These are phyloP conservation scores for Beverwykella pulmonaria DNA, from an alignment of 495 filamentous ascomycete species.

Conservation along the genomic window DNA sequence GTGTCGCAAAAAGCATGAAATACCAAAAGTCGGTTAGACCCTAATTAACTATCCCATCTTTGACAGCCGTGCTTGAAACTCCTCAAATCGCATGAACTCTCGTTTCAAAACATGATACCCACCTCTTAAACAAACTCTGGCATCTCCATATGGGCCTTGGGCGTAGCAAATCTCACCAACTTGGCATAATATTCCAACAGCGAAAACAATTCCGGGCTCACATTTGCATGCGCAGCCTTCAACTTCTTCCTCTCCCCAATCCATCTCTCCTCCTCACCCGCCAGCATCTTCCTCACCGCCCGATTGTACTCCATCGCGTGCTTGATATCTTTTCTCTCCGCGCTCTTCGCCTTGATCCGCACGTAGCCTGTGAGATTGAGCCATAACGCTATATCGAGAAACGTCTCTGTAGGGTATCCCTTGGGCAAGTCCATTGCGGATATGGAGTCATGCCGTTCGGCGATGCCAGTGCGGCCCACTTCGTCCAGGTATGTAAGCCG, in stretches of 20 bases:
- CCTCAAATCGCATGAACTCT: no score
- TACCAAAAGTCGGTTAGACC: no score
- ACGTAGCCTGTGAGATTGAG: constrained; percentile 21
- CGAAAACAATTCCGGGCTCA: constrained; percentile 4
- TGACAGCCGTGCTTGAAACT: no score
- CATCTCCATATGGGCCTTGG: constrained; percentile 15
- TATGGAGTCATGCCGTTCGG: not conserved
- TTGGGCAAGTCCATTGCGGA: not conserved
- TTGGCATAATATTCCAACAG: constrained; percentile 23
- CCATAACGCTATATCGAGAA: constrained; percentile 22
- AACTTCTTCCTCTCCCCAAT: constrained; percentile 5
- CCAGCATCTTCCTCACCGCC: constrained; percentile 1
- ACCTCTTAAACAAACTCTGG: constrained; percentile 9
- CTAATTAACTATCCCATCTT: no score
- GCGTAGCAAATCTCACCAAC: not conserved
- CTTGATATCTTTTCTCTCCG: constrained; percentile 17
- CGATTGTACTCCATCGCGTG: constrained; percentile 19
- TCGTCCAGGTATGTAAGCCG: constrained; percentile 28
- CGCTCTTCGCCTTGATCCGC: constrained; percentile 7
- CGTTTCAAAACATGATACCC: not conserved
- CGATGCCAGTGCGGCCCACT: constrained; percentile 2
- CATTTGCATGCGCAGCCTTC: constrained; percentile 2
- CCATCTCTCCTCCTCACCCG: constrained; percentile 8
- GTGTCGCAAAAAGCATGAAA: no score
- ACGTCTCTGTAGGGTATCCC: not conserved